Percentiles rank a stretch among this genome's conserved stretches.
Evolutionary conservation across 768 basidiomycete species (phyloP).

Genomic region (Lentinula detonsa): DNA sequence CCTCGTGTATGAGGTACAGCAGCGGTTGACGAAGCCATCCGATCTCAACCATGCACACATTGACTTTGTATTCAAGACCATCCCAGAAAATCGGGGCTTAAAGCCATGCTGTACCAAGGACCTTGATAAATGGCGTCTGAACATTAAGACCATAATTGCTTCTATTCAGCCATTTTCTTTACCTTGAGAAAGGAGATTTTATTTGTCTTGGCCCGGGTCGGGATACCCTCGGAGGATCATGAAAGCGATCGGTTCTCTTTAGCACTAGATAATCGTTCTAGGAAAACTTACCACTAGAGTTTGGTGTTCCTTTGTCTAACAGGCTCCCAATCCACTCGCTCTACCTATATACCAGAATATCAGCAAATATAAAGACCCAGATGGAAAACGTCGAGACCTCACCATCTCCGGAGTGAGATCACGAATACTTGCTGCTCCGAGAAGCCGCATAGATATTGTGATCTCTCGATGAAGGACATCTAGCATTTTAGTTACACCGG

Average conservation of each 20-base stretch:
- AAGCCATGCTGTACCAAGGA: background rate
- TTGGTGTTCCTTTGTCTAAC: slow-evolving; percentile 4
- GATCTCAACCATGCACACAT: background rate
- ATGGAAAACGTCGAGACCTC: background rate
- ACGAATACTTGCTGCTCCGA: slow-evolving; percentile 60
- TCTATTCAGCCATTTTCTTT: background rate
- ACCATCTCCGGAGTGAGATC: slow-evolving; percentile 77
- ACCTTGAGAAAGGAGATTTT: background rate
- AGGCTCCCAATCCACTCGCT: slow-evolving; percentile 66
- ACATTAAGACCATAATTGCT: background rate
- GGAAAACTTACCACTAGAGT: background rate
- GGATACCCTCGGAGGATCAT: too few relatives aligned
- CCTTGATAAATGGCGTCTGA: background rate
- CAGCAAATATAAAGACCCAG: background rate
- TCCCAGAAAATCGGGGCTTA: background rate
- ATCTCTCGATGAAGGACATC: slow-evolving; percentile 77
- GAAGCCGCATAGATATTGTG: slow-evolving; percentile 62
- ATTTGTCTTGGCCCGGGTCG: too few relatives aligned
- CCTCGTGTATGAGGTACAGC: background rate
- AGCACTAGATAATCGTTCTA: too few relatives aligned
- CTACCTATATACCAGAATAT: slow-evolving; percentile 32
- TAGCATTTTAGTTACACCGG: slow-evolving; percentile 60
- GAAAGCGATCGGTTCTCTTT: too few relatives aligned
- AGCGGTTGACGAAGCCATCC: background rate
- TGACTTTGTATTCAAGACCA: background rate